These are phyloP conservation scores for Candida morakotiae DNA, from an alignment of 805 yeast genomes.

Conservation along the genomic window DNA sequence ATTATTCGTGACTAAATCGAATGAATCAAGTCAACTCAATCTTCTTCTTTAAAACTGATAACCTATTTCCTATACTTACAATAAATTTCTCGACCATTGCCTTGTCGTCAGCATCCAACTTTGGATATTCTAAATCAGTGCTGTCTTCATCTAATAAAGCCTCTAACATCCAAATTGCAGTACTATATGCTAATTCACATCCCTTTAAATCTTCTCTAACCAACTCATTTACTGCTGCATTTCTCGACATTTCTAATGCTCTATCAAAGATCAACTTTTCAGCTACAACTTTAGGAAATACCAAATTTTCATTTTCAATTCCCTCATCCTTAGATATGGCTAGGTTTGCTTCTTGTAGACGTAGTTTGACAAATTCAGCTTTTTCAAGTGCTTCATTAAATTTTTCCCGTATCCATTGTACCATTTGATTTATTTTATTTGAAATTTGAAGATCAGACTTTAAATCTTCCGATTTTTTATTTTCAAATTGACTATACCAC, in stretches of 20 bases:
- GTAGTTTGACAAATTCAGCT: constrained; percentile 72
- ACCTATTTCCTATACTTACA: constrained; percentile 74
- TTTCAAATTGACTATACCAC: constrained; percentile 62
- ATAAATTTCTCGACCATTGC: constrained; percentile 77
- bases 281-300: constrained; percentile 44
- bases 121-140: constrained; percentile 21
- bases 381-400: constrained; percentile 87
- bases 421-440: constrained; percentile 52
- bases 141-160: constrained; percentile 58
- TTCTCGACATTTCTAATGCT: constrained; percentile 87
- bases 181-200: constrained; percentile 86
- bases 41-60: constrained; percentile 66
- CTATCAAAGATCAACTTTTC: constrained; percentile 89
- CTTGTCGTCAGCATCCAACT: constrained; percentile 67
- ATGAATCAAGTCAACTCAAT: constrained; percentile 23
- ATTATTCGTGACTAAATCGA: no score
- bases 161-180: constrained; percentile 94
- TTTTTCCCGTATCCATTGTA: constrained; percentile 87
- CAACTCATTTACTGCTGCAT: constrained; percentile 86
- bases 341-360: constrained; percentile 48
- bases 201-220: constrained; percentile 66
- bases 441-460: constrained; percentile 7
- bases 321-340: constrained; percentile 19
- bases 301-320: not conserved
- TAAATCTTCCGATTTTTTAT: constrained; percentile 10